These are phyloP conservation scores for Brasenia schreberi DNA, from an alignment of 164 flowering plant species.

Conservation along the genomic window DNA sequence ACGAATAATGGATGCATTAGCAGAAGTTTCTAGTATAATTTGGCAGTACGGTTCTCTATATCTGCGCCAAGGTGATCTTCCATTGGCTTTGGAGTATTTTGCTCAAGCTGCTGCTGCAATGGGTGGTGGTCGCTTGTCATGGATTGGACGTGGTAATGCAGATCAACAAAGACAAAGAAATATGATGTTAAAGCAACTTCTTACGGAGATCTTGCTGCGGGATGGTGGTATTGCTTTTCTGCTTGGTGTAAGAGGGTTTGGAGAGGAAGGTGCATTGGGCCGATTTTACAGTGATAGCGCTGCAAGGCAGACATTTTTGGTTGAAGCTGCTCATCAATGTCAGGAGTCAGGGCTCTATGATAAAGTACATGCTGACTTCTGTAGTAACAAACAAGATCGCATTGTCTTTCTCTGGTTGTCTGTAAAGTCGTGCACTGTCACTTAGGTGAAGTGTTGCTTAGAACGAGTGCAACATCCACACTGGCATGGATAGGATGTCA, in stretches of 20 bases:
- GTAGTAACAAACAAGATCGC: too few relatives aligned
- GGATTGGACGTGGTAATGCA: conserved; percentile 57
- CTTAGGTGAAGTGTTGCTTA: too few relatives aligned
- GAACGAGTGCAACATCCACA: too few relatives aligned
- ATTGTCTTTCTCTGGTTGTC: too few relatives aligned
- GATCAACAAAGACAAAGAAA: conserved; percentile 85
- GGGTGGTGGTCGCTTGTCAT: conserved; percentile 90
- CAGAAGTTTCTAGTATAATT: conserved; percentile 78
- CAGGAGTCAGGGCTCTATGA: conserved; percentile 88
- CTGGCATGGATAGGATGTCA: too few relatives aligned
- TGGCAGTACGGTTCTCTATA: conserved; percentile 85
- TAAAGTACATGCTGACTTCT: conserved; percentile 34
- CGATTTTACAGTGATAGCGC: conserved; percentile 56
- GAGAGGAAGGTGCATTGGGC: conserved; percentile 84
- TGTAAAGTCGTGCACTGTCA: too few relatives aligned
- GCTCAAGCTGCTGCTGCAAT: conserved; percentile 93
- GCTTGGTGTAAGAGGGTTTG: conserved; percentile 82
- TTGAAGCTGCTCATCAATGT: conserved; percentile 89
- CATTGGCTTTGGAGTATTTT: conserved; percentile 77
- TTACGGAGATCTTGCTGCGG: conserved; percentile 63
- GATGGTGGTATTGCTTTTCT: conserved; percentile 76
- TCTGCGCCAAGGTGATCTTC: conserved; percentile 51
- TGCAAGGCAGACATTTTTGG: conserved; percentile 59
- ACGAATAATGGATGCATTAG: conserved; percentile 84
- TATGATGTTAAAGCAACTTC: conserved; percentile 82